Conservation (phyloP, 225 moss, liverwort and hornwort species). For the Polytrichum commune region DNA sequence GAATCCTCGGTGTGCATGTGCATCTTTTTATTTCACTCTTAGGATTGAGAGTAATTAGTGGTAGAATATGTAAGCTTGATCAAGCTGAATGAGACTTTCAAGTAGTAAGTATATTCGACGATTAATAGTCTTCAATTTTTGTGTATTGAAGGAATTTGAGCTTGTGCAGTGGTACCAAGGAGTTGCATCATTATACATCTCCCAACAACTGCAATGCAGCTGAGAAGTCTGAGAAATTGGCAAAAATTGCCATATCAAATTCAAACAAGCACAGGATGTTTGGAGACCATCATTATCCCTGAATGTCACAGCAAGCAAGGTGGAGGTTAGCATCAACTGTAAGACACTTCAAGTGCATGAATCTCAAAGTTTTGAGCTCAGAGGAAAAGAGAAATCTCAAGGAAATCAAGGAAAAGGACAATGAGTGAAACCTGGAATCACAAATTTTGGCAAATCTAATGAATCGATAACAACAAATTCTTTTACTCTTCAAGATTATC, state of each 20-base stretch:
- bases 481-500: too few relatives aligned
- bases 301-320: too few relatives aligned
- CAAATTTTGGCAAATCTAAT: too few relatives aligned
- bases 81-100: neutral
- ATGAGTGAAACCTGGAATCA: too few relatives aligned
- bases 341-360: too few relatives aligned
- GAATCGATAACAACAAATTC: too few relatives aligned
- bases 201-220: slow-evolving; percentile 39
- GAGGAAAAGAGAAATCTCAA: too few relatives aligned
- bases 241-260: slow-evolving; percentile 70
- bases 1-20: too few relatives aligned
- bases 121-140: neutral
- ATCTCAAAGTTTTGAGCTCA: too few relatives aligned
- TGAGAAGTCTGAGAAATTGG: slow-evolving; percentile 55
- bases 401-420: too few relatives aligned
- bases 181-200: slow-evolving; percentile 63
- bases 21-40: neutral
- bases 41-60: too few relatives aligned
- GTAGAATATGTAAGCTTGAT: neutral
- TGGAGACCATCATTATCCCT: slow-evolving; percentile 25
- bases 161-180: slow-evolving; percentile 85
- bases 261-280: slow-evolving; percentile 76
- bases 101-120: neutral
- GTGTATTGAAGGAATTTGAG: neutral
- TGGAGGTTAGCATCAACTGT: too few relatives aligned